Evolutionary conservation across 352 stramenopile species (phyloP).

Genomic region (Pilasporangium apinafurcum): DNA sequence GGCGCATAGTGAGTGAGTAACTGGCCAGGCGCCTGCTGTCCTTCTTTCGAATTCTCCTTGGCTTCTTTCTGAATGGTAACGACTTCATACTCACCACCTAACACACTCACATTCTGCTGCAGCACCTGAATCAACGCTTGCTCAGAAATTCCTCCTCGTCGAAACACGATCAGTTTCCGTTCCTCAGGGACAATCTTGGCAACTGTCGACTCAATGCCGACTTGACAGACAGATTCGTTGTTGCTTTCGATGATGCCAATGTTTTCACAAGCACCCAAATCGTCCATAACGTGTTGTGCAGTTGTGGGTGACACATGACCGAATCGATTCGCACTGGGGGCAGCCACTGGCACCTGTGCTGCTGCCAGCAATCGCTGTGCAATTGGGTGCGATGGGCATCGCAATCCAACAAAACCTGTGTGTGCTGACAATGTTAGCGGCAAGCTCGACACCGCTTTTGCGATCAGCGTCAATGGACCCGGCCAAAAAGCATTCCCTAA

Average conservation of each 20-base stretch:
- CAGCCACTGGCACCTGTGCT: slow-evolving; percentile 93
- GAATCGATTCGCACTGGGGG: slow-evolving; percentile 98
- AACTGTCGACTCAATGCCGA: slow-evolving; percentile 94
- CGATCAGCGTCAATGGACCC: slow-evolving; percentile 96
- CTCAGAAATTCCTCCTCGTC: slow-evolving; percentile 82
- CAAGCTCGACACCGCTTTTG: slow-evolving; percentile 82
- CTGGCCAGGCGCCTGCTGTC: slow-evolving; percentile 92
- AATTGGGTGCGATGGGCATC: slow-evolving; percentile 91
- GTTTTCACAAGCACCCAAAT: slow-evolving; percentile 90
- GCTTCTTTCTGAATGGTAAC: slow-evolving; percentile 61
- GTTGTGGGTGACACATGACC: slow-evolving; percentile 97
- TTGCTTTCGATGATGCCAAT: slow-evolving; percentile 80
- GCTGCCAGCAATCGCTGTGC: slow-evolving; percentile 86
- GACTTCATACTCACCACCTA: slow-evolving; percentile 50
- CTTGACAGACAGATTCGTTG: slow-evolving; percentile 52
- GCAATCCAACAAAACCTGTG: slow-evolving; percentile 97
- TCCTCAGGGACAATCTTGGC: slow-evolving; percentile 83
- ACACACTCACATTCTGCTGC: slow-evolving; percentile 20
- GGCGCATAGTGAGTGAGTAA: slow-evolving; percentile 98
- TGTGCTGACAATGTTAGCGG: slow-evolving; percentile 85
- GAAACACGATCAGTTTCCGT: slow-evolving; percentile 81
- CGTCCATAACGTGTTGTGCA: slow-evolving; percentile 95
- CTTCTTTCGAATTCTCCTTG: slow-evolving; percentile 56
- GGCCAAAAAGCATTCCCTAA: slow-evolving; percentile 94
- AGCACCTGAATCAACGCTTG: slow-evolving; percentile 55